phyloP scores from a whole-genome alignment of 2,329 filamentous ascomycete species.

The Ploettnerulaceae sp. region DNA sequence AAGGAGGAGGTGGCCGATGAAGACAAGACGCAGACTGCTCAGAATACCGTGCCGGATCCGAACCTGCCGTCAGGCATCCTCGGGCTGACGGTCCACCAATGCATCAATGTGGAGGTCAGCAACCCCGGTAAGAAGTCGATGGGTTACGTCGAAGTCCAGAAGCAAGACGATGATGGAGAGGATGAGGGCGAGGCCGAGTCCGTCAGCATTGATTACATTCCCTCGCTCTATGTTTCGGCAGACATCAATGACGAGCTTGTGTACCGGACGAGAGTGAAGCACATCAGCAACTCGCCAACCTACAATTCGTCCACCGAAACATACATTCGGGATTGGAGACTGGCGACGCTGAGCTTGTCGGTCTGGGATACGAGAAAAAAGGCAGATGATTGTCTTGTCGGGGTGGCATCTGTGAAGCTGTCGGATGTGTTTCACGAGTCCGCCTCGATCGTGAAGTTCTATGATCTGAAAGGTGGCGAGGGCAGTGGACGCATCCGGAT shows the following conservation, averaged over 20 bases:
- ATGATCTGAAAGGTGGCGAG: conserved; percentile 20
- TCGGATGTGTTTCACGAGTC: conserved; percentile 21
- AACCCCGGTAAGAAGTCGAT: conserved; percentile 22
- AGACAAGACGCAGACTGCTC: conserved; percentile 17
- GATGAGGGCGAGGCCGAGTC: conserved; percentile 15
- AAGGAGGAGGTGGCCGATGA: conserved; percentile 16
- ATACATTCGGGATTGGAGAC: conserved; percentile 20
- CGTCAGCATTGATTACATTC: conserved; percentile 20
- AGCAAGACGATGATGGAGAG: conserved; percentile 22
- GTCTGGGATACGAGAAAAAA: conserved; percentile 24
- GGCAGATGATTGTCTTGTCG: conserved; percentile 19
- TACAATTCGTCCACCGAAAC: conserved; percentile 20
- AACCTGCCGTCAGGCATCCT: conserved; percentile 21
- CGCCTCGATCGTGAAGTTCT: conserved; percentile 20
- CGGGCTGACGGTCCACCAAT: conserved; percentile 21
- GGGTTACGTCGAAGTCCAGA: conserved; percentile 18
- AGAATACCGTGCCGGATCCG: conserved; percentile 22
- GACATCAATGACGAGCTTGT: conserved; percentile 21
- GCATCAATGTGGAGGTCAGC: conserved; percentile 20
- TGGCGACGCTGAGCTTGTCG: conserved; percentile 17
- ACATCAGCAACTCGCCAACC: conserved; percentile 16
- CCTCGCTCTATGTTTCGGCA: conserved; percentile 20
- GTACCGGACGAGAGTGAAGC: conserved; percentile 20
- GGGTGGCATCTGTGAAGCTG: conserved; percentile 17
- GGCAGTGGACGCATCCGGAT: conserved; percentile 20